These are phyloP conservation scores for Phialemoniopsis sp. DNA, from an alignment of 2,329 filamentous ascomycete genomes.

Conservation along the genomic window DNA sequence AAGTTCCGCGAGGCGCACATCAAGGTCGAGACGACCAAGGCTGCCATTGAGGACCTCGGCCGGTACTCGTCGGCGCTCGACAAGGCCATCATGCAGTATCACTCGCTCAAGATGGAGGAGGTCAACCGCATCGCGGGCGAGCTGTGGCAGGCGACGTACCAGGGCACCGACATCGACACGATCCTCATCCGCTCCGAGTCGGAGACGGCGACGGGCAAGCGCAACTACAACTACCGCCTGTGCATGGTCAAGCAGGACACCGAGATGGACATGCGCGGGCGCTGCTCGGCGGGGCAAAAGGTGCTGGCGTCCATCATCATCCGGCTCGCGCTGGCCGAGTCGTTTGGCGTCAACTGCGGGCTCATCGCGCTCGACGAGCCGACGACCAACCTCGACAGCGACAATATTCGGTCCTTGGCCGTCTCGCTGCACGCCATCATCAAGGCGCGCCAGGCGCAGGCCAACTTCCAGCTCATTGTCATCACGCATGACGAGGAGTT, in stretches of 20 bases:
- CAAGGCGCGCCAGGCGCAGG: slow-evolving; percentile 73
- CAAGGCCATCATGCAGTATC: slow-evolving; percentile 96
- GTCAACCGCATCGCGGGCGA: slow-evolving; percentile 94
- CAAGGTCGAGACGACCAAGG: slow-evolving; percentile 86
- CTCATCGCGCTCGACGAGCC: slow-evolving; percentile 96
- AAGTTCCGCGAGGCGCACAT: slow-evolving; percentile 87
- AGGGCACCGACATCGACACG: slow-evolving; percentile 94
- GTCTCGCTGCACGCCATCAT: slow-evolving; percentile 86
- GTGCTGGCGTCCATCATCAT: slow-evolving; percentile 97
- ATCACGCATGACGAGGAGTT: slow-evolving; percentile 99
- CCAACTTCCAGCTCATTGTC: slow-evolving; percentile 96
- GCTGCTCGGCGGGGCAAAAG: slow-evolving; percentile 94
- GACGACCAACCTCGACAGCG: slow-evolving; percentile 91
- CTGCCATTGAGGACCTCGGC: slow-evolving; percentile 83
- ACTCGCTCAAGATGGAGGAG: slow-evolving; percentile 95
- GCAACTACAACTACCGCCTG: slow-evolving; percentile 94
- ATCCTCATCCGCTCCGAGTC: slow-evolving; percentile 92
- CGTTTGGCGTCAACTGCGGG: slow-evolving; percentile 93
- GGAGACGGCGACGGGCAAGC: slow-evolving; percentile 68
- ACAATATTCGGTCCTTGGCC: slow-evolving; percentile 90
- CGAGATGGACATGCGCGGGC: slow-evolving; percentile 99
- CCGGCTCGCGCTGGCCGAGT: slow-evolving; percentile 90
- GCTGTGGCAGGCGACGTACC: slow-evolving; percentile 95
- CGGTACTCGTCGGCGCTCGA: slow-evolving; percentile 82
- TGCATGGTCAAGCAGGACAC: slow-evolving; percentile 97